These are phyloP conservation scores for Ogataea pilisensis DNA, from an alignment of 805 yeast genomes.

Conservation along the genomic window DNA sequence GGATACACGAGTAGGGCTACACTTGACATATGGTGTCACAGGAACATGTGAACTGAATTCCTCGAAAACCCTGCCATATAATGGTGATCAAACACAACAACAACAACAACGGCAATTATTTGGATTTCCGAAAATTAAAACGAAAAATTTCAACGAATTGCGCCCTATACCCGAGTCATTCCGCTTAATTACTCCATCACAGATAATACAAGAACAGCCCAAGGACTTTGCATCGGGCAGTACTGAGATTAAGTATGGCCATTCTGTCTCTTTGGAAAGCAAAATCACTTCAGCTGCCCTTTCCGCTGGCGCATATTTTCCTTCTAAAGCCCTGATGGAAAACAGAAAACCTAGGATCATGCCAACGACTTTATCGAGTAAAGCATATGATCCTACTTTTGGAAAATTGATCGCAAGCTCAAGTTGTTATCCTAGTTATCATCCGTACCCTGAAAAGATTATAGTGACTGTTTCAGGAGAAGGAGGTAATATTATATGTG, in stretches of 20 bases:
- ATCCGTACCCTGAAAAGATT: background rate
- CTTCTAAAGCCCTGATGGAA: background rate
- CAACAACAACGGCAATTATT: background rate
- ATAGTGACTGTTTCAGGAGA: constrained; percentile 32
- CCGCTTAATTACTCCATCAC: constrained; percentile 7
- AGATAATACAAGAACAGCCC: background rate
- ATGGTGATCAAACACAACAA: background rate
- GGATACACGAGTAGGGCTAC: constrained; percentile 26
- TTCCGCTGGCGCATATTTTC: background rate
- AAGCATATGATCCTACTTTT: constrained; percentile 35
- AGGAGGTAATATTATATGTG: background rate
- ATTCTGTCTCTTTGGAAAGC: background rate
- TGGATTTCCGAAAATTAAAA: constrained; percentile 10
- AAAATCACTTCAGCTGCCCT: background rate
- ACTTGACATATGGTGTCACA: constrained; percentile 40
- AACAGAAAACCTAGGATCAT: background rate
- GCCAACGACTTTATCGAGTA: constrained; percentile 20
- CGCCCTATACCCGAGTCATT: constrained; percentile 15
- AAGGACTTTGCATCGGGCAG: background rate
- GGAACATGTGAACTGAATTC: constrained; percentile 29
- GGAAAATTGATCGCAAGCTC: constrained; percentile 24
- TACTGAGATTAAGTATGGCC: background rate
- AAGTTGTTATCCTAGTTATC: background rate
- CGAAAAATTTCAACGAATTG: background rate
- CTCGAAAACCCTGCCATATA: background rate